Evolutionary conservation across 2,329 filamentous ascomycete species (phyloP), one percentile per base, ranked within the genome.

Genomic region (Samsoniella hepiali): DNA sequence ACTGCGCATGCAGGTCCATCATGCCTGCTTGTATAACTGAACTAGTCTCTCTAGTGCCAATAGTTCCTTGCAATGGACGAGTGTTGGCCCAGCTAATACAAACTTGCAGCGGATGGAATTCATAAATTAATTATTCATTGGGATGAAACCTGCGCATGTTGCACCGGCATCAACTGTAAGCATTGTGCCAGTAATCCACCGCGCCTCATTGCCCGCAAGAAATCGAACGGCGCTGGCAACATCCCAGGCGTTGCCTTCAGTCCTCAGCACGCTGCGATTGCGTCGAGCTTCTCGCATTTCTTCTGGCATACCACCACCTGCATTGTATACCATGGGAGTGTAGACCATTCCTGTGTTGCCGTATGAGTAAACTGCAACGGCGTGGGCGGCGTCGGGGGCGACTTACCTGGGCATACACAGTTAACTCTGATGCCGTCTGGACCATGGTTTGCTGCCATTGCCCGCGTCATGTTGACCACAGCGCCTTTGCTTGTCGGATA

Each of bases 381-480:
- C 17, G 5, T 3, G 5, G 11, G 50, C 6, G 15, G 4, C 17
- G 22, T 22, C 22, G 22, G 22, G 49, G 17, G 4, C 49, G 22
- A 15, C 63, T 55, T 53, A 69, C 78, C 79, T 3, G 80, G 79
- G 65, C 78, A 81, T 0, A 83, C 79, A 29, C 80, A 82, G 51
- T 83, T 83, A 1, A 82, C 80, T 6, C 80, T 72, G 22, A 83
- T 80, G 4, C 77, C 76, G 2, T 80, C 73, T 27, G 67, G 63
- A 4, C 74, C 80, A 66, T 83, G 81, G 38, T 83, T 77, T 1
- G 79, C 78, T 1, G 81, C 81, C 81, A 83, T 83, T 1, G 80
- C 78, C 1, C 79, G 69, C 1, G 81, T 82, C 80, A 83, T 82
- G 31, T 82, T 79, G 3, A 82, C 74, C 1, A 83, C 76, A 0